Evolutionary conservation across 202 grass and related monocot species (phyloP).

Genomic region (Carex arenaria): DNA sequence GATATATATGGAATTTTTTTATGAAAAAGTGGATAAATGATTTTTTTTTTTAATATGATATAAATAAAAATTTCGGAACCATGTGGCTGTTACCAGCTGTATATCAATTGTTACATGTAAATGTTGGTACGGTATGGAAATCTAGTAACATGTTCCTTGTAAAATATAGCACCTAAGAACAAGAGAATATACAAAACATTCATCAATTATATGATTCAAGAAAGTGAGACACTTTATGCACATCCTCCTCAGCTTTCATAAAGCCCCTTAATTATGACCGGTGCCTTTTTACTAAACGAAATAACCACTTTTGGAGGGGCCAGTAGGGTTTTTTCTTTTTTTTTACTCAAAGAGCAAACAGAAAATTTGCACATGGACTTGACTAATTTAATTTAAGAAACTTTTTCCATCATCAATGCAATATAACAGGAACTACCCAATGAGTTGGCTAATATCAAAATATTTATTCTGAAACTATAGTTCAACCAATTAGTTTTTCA

Average conservation of each 20-base stretch:
- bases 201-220: slow-evolving; percentile 8
- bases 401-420: neutral
- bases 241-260: slow-evolving; percentile 21
- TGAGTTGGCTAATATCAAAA: too few relatives aligned
- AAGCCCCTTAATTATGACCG: neutral
- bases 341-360: neutral
- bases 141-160: neutral
- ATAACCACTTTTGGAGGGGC: slow-evolving; percentile 11
- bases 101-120: neutral
- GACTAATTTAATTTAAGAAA: neutral
- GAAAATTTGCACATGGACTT: neutral
- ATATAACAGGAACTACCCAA: too few relatives aligned
- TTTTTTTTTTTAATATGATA: too few relatives aligned
- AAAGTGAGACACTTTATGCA: slow-evolving; percentile 20
- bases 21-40: too few relatives aligned
- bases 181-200: neutral
- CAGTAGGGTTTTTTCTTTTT: neutral
- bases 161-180: neutral
- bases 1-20: too few relatives aligned
- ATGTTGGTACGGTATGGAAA: neutral
- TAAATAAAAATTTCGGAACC: too few relatives aligned
- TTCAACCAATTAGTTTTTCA: too few relatives aligned
- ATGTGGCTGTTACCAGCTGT: too few relatives aligned
- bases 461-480: too few relatives aligned
- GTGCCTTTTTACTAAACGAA: neutral